Evolutionary conservation across 1,284 basidiomycete species (phyloP), one percentile per base, ranked within the genome.

Genomic region (Ganoderma multipileum): DNA sequence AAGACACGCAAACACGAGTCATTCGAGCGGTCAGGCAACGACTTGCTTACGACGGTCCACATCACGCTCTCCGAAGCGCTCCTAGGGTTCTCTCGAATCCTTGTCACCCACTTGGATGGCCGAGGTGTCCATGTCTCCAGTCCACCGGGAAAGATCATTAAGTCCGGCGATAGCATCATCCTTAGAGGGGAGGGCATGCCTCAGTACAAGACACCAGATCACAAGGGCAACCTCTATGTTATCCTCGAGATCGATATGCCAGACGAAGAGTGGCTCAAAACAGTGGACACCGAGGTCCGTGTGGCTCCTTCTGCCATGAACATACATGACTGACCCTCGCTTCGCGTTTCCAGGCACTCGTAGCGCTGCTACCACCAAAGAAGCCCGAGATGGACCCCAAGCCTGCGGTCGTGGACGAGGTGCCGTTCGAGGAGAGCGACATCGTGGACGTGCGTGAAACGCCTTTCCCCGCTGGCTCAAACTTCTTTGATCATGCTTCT

Each of bases 51-150:
- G 1, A 90, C 86, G 41, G 89, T 95, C 64, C 89, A 88, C 50
- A 91, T 98, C 69, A 95, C 94, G 1, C 84, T 98, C n/a, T 96
- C 95, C 7, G 96, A 98, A 81, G 93, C 96, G 2, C 85, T 98
- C 12, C 86, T 97, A 59, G 96, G 96, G 20, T 96, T 98, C 81
- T 92, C 91, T 64, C 89, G 96, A 26, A 91, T 97, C 71, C 82
- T 97, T 23, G 82, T 98, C 66, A 93, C 91, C 16, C 96, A 98
- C 79, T 85, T 98, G 33, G 96, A 98, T 78, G 95, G 95, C 2
- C 89, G 95, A 18, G 95, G 95, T 7, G 86, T 98, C 64, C 89
- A 89, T 59, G 87, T 97, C 18, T 82, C 87, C 1, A 91, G 88
- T 70, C 91, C 91, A 11, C 84, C 88, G 2, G 90, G 92, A 54